phyloP scores from a whole-genome alignment of 2,329 filamentous ascomycete genomes.

The Pseudocercospora vitis region DNA sequence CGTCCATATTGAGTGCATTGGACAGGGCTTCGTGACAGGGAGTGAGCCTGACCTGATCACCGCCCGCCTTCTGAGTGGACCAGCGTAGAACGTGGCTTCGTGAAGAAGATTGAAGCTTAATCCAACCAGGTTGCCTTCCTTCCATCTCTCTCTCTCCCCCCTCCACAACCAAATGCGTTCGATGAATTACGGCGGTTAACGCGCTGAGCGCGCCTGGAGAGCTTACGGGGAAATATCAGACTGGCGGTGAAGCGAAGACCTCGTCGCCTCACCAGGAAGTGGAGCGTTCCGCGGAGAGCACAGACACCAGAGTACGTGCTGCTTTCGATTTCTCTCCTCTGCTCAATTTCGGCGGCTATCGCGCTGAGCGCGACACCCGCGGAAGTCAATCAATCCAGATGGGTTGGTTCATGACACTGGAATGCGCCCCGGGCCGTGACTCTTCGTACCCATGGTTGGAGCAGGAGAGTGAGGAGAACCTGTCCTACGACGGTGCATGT shows the following conservation, averaged over 20 bases:
- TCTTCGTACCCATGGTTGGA: not conserved
- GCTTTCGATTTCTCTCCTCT: no score
- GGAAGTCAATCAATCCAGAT: conserved; percentile 7
- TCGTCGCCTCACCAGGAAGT: no score
- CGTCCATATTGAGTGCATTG: no score
- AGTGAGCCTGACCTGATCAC: not conserved
- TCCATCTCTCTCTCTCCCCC: no score
- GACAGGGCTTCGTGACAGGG: not conserved
- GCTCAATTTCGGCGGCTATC: not conserved
- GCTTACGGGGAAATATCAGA: not conserved
- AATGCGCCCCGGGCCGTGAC: no score
- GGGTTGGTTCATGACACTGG: not conserved
- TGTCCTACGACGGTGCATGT: conserved; percentile 7
- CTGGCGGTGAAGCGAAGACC: no score
- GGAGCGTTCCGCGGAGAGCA: no score
- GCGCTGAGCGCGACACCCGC: not conserved
- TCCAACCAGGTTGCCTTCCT: not conserved
- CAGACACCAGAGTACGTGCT: not conserved
- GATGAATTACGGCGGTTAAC: not conserved
- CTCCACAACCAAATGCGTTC: not conserved
- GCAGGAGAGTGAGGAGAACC: not conserved
- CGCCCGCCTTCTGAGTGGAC: not conserved
- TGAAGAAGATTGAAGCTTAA: not conserved
- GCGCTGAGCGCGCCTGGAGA: not conserved
- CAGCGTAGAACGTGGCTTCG: not conserved